Evolutionary conservation across 208 protist species (phyloP).

Genomic region (Leishmania tarentolae): DNA sequence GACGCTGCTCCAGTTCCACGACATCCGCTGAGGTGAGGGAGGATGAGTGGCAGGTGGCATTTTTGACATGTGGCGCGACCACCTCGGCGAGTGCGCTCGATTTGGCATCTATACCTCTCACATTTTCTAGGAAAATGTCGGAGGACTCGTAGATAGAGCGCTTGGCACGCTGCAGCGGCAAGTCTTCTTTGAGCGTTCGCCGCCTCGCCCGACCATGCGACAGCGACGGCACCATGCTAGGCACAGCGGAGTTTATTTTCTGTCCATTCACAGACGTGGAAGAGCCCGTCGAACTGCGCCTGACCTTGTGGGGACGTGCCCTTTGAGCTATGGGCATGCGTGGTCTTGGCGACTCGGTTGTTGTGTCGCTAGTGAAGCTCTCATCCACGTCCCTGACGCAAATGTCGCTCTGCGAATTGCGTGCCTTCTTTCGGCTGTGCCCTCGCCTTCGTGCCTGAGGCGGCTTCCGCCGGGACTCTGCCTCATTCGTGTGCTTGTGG

Average conservation of each 20-base stretch:
- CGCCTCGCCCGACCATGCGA: not conserved
- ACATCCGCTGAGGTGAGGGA: not conserved
- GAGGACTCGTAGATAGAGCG: not conserved
- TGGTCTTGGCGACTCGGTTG: not conserved
- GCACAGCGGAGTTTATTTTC: not conserved
- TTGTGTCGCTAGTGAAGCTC: not conserved
- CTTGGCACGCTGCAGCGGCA: not conserved
- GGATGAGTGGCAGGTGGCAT: not conserved
- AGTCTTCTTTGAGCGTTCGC: not conserved
- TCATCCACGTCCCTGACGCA: not conserved
- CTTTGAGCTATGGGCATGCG: slow-evolving; percentile 2
- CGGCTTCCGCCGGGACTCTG: not conserved
- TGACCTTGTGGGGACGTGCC: slow-evolving; percentile 12
- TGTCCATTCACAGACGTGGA: not conserved
- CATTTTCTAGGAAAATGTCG: not conserved
- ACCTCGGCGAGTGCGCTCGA: not conserved
- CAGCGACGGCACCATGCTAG: not conserved
- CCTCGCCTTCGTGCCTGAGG: slow-evolving; percentile 1
- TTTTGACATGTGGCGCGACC: slow-evolving; percentile 5
- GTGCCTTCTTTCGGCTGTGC: not conserved
- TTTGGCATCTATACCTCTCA: not conserved
- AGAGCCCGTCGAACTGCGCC: not conserved
- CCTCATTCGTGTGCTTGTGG: not conserved
- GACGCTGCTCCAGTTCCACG: slow-evolving; percentile 29
- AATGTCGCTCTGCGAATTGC: not conserved